Evolutionary conservation across 202 grass and related monocot genomes (phyloP), one percentile per base, ranked within the genome.

Genomic region (Tripidium arundinaceum): DNA sequence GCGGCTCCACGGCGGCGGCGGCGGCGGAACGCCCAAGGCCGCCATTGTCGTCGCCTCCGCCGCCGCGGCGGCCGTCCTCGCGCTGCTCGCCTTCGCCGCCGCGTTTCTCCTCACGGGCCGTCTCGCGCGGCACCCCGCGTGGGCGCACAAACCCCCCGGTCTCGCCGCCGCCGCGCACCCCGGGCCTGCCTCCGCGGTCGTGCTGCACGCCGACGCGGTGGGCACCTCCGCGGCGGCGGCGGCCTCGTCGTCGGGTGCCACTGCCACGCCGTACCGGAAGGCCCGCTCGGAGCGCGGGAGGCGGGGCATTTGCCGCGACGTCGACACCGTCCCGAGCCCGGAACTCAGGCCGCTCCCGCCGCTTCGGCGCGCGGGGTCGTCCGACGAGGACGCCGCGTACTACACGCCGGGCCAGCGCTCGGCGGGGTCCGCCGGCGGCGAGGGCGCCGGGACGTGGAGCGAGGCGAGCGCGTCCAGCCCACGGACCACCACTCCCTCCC

Each of bases 341-440:
- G 95, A 98, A 28, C 86, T 98, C n/a, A 79, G 93, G 46, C 95
- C 95, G 8, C 86, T 98, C 15, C 95, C 95, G 36, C 92, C 90
- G 34, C 72, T 98, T 18, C 59, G 89, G 21, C 68, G 86, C 58
- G 68, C 16, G 6, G 90, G 84, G 1, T 93, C 95, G n/a, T 88
- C 85, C 11, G 92, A 94, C 36, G 95, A 98, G 62, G 95, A 98
- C 49, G 91, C 71, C 3, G 77, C 90, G 54, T 98, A 90, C 68
- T 94, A 94, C 64, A 98, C 95, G 42, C 92, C 92, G n/a, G 78
- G 86, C 0, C 90, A 94, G 69, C 86, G 49, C 6, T 93, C 95
- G 2, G 83, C 84, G 22, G 86, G 78, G 18, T 98, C 86, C 24
- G 83, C 34, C 62, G 73, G 75, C 25, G 65, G 18, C 13, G 63